Base-by-base conservation (phyloP, 345 rosid genomes). In the Acer negundo region DNA sequence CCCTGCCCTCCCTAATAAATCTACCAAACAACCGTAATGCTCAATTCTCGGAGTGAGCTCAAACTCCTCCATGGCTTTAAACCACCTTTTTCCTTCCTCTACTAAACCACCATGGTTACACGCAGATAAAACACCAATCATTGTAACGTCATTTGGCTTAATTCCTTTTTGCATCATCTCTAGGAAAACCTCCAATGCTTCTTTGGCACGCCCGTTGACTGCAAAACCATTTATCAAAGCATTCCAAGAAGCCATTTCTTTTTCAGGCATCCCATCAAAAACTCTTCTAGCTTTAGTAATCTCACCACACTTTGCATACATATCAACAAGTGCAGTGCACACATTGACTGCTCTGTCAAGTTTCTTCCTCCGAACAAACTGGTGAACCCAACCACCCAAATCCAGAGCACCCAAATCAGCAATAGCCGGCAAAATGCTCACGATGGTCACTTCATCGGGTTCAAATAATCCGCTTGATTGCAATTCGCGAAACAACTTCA, bases 251-350 rank as follows among this genome's bases (percentile, higher is more conserved):
- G 87, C 86, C 73, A 80, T 73, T 74, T 85, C 88, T 78, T 85
- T 89, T 70, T 82, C 74, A 2, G 74, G 73, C 86, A 87, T 84
- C 80, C 77, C 82, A 70, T 83, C 79, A 46, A 90, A 94, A 16
- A 89, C 72, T 15, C 24, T 80, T 80, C 71, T 85, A 7, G 95
- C 97, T 67, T 80, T 81, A 28, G 69, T 75, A 69, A 89, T 78
- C 79, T 92, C 94, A 24, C 98, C 97, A 23, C 92, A 90, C 82
- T 94, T 92, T 11, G 94, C 88, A 73, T 89, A 92, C 98, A 94
- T 91, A 80, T 92, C 95, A 44, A 94, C 82, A 63, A 94, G 89
- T 17, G 94, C 92, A 19, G 93, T 90, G 58, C 89, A 78, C 1
- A 90, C 92, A 71, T 89, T 87, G 78, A 63, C 84, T 70, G 80